Base-by-base conservation (phyloP, 2,329 filamentous ascomycete genomes). In the Aspergillus phoenicis region DNA sequence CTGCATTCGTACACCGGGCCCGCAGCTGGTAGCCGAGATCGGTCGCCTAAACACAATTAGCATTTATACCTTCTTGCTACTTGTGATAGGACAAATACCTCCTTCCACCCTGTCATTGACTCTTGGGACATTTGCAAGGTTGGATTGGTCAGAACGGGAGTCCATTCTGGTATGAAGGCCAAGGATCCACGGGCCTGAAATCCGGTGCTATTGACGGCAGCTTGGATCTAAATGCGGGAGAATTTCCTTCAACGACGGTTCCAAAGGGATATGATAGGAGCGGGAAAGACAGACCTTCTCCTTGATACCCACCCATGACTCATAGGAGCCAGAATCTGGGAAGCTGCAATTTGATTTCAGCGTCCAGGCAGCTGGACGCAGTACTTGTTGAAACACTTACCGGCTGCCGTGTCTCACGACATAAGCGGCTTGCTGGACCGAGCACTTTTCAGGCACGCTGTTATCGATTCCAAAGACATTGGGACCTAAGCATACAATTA, bases 101-200 rank as follows among this genome's bases (percentile, higher is more conserved):
- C 88, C 65, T 87, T 87, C 68, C 84, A 86, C 0, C 88, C 88
- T 1, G 87, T 88, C 5, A 83, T 77, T 20, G 84, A 87, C 47
- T 87, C 72, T 68, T 86, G 84, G 4, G 84, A 77, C 22, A 89
- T 85, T 69, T 90, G 84, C 8, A 80, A 75, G 0, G 74, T 72
- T 0, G 85, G 83, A 59, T 86, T 76, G 1, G 79, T 83, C 28
- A 89, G 75, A 1, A 84, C 83, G 0, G 86, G 83, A 60, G 81
- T 75, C 88, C 88, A 90, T 3, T 74, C 73, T 11, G 82, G 76
- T 30, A 90, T 75, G 67, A 90, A 90, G 0, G 79, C 74, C 39
- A 90, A 74, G 1, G 79, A 72, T 3, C 84, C 84, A 0, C 70
- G 78, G 5, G 85, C 82, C 2, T 79, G 83, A 70, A 87, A 87